Base-by-base conservation (phyloP, 2,329 filamentous ascomycete species). In the Fusarium illudens region DNA sequence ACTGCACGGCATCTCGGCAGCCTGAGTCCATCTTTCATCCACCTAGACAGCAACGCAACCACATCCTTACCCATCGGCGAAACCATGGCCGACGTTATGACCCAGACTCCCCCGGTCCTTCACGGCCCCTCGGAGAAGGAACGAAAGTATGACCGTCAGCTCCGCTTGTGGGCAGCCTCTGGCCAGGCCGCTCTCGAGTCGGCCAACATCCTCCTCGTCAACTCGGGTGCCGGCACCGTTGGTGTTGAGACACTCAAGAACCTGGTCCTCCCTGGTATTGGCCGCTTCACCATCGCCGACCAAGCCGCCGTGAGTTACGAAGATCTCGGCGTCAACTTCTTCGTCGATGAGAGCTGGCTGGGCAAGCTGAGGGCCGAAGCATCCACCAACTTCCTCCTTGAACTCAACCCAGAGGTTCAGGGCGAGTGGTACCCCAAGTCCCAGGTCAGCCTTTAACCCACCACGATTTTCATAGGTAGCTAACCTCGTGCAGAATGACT, bases 321-420 rank as follows among this genome's bases (percentile, higher is more conserved):
- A 39, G 96, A 99, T 74, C 83, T 99, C 37, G 96, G 96, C 5
- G 91, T 97, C 66, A 99, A 99, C 80, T 99, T 99, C 84, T 99
- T 99, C 75, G 84, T 99, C 0, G 93, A 97, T 64, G 89, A 96
- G 72, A 83, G 85, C 50, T 91, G 89, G 68, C 77, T 97, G 34
- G 94, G 94, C 55, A 90, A 89, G 73, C 89, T 89, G 25, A 89
- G 96, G 70, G 93, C 95, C 2, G 87, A 93, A 76, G 90, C 92
- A 75, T 92, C 91, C 57, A 90, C 90, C 60, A 89, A 90, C 65
- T 84, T 95, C 57, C 84, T 99, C 42, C 84, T 89, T 65, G 96
- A 99, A 79, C 84, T 99, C 64, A 99, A 99, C 75, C 94, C 94
- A 3, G 96, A 98, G 75, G 96, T 97, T 2, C 80, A 92, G 62